Evolutionary conservation across 768 basidiomycete genomes (phyloP), one percentile per base, ranked within the genome.

Genomic region (Mycena amicta): DNA sequence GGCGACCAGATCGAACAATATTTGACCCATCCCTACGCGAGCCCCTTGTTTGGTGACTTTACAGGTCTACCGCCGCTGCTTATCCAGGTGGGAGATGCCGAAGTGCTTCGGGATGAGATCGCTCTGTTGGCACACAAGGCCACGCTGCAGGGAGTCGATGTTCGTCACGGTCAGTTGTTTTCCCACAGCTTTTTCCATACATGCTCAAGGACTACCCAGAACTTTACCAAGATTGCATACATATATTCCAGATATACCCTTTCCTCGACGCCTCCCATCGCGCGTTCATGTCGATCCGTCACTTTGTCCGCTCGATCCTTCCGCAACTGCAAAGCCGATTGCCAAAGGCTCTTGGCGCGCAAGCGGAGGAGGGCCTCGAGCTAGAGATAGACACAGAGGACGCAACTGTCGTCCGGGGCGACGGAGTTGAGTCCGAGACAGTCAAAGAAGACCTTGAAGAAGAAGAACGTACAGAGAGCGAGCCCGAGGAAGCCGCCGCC

Each of bases 1-100:
- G 96, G 95, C 16, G 89, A 87, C 62, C 76, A 83, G 37, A 82
- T 89, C 63, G 84, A 89, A 66, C 78, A 87, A 58, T 96, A 93
- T 70, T 77, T 98, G 46, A 98, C 95, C 0, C 95, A 99, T 71
- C 96, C 96, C 11, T 99, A 99, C 66, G 96, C 90, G 11, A 95
- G 92, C 58, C 96, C 93, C 0, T 77, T 99, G 16, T 99, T 99
- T 65, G 96, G 97, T 20, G 85, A 94, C 69, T 89, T 95, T 60
- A 75, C 78, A 11, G 90, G 89, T 6, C 76, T 99, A 18, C 96
- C 96, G 11, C 96, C 96, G 0, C 70, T 98, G 67, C 80, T 98
- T 12, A 89, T 98, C 40, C 94, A 96, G 70, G 88, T 87, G 2
- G 96, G 96, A 18, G 96, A 98, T 61, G 89, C 93, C 1, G 96